phyloP scores from a whole-genome alignment of 768 basidiomycete genomes.

The Baorangia bicolor region DNA sequence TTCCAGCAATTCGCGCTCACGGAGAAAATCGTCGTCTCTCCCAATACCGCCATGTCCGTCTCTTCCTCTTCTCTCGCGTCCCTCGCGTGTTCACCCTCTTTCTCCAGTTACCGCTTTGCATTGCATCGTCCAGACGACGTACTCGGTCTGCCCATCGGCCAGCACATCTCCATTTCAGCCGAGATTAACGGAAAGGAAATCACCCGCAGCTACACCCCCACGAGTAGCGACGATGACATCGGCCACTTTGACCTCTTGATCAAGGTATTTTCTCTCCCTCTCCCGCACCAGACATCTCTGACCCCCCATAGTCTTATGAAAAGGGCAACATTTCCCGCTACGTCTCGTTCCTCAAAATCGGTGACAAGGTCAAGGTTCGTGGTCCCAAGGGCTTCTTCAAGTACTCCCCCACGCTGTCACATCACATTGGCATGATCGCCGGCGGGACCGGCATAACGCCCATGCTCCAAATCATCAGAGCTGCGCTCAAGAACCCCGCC shows the following conservation, averaged over 20 bases:
- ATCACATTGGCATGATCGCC: constrained; percentile 92
- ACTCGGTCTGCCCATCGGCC: constrained; percentile 93
- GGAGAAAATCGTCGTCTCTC: constrained; percentile 82
- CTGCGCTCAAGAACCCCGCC: constrained; percentile 83
- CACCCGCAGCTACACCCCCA: constrained; percentile 92
- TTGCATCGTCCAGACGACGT: constrained; percentile 71
- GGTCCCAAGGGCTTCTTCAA: constrained; percentile 96
- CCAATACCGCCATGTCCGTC: constrained; percentile 91
- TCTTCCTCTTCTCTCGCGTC: neutral
- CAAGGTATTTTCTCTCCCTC: constrained; percentile 56
- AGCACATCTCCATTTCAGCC: constrained; percentile 91
- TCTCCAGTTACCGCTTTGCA: constrained; percentile 83
- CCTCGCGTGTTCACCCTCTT: neutral
- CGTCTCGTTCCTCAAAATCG: constrained; percentile 77
- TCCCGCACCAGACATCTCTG: neutral
- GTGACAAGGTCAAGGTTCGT: constrained; percentile 86
- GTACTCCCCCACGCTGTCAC: constrained; percentile 71
- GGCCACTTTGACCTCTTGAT: constrained; percentile 96
- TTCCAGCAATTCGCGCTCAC: constrained; percentile 84
- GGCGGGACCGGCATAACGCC: constrained; percentile 99
- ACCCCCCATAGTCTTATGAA: constrained; percentile 74
- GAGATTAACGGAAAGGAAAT: constrained; percentile 91
- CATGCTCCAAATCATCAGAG: constrained; percentile 97
- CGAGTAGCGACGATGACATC: constrained; percentile 87
- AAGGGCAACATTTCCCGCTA: constrained; percentile 95